Evolutionary conservation across 805 yeast genomes (phyloP), one percentile per base, ranked within the genome.

Genomic region (Pichia nanzhaoensis): DNA sequence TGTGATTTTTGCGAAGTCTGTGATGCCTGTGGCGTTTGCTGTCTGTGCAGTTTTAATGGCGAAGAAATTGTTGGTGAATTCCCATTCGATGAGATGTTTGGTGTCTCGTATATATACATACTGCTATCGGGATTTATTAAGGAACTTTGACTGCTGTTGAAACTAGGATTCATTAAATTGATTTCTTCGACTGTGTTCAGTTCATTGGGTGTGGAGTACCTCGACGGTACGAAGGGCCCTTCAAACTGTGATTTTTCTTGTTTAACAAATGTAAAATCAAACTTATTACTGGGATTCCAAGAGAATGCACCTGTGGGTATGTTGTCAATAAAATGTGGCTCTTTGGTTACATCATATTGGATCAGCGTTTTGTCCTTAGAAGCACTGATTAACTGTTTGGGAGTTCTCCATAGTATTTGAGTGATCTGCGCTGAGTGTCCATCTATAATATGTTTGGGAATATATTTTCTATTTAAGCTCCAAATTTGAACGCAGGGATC

Each of bases 401-500:
- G 72, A 24, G 71, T 64, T 27, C 75, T 69, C 68, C 80, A 79
- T 7, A 71, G 59, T 8, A 86, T 57, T n/a, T 82, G 88, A 9
- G 81, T 70, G 3, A 78, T 70, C 39, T 70, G 70, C 22, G 69
- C 70, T 0, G 67, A 46, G 52, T 80, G 85, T 7, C 64, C 55
- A 44, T 73, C 77, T 24, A 78, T 60, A 5, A 73, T 67, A 51
- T 73, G 67, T 34, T 73, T 71, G 1, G 97, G 96, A 19, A 89
- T 74, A 57, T 74, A 82, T 52, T 80, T 84, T 51, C 96, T 69
- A 32, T 73, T 72, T 41, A 87, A 67, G 36, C 80, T 80, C 74
- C 85, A 87, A 4, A 87, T 72, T 40, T 82, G 78, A 5, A 84
- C 71, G 27, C 77, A 74, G 2, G 84, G 75, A 54, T 84, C 95